Conservation (phyloP, 2,329 filamentous ascomycete species). For the Leptographium wingfieldii region DNA sequence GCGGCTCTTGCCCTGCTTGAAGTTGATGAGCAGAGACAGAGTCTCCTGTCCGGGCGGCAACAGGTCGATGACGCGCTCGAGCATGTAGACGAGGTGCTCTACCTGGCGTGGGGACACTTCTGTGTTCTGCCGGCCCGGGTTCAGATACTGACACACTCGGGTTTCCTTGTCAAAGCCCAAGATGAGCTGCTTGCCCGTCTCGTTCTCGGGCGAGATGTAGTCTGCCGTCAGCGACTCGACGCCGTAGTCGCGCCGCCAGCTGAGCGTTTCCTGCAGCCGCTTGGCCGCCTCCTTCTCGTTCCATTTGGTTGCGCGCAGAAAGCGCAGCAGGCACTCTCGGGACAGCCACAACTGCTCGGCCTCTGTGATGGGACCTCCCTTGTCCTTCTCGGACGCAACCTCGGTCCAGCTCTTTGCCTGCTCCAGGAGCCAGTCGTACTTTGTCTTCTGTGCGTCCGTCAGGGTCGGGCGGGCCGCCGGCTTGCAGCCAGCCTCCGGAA, state of each 20-base stretch:
- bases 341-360: conserved; percentile 82
- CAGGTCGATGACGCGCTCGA: conserved; percentile 78
- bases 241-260: conserved; percentile 86
- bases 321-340: conserved; percentile 81
- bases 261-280: conserved; percentile 67
- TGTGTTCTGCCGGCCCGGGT: conserved; percentile 86
- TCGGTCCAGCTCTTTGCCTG: conserved; percentile 59
- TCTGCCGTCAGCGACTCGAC: conserved; percentile 68
- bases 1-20: conserved; percentile 64
- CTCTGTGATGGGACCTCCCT: conserved; percentile 57
- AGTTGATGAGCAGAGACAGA: conserved; percentile 79
- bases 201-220: conserved; percentile 85
- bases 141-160: conserved; percentile 83
- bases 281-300: conserved; percentile 59
- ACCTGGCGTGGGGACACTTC: conserved; percentile 75
- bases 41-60: conserved; percentile 82
- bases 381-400: conserved; percentile 45
- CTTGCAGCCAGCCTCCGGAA: conserved; percentile 43
- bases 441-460: conserved; percentile 63
- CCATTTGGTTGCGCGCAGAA: conserved; percentile 92
- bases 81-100: conserved; percentile 90
- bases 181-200: conserved; percentile 89
- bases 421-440: conserved; percentile 67
- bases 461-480: conserved; percentile 46
- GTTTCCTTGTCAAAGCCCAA: conserved; percentile 76